Evolutionary conservation across 108 stramenopile genomes (phyloP).

Genomic region (Skeletonema marinoi): DNA sequence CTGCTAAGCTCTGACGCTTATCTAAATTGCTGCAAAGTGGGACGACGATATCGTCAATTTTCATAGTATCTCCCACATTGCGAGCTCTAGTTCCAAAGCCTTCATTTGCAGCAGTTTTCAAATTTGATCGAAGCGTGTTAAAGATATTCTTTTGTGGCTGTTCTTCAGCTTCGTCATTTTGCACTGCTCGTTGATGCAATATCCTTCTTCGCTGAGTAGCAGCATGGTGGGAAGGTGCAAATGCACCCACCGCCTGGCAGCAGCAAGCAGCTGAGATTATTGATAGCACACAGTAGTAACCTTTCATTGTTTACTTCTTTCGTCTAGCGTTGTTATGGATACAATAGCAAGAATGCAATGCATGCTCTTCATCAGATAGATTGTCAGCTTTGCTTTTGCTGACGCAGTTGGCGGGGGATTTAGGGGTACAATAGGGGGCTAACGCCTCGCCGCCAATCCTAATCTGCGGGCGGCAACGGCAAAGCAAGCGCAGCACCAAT

Average conservation of each 20-base stretch:
- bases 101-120: conserved; percentile 43
- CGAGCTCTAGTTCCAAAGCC: conserved; percentile 60
- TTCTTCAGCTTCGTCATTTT: background rate
- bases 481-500: too few relatives aligned
- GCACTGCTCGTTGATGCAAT: background rate
- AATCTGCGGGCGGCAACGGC: too few relatives aligned
- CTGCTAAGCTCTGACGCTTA: conserved; percentile 48
- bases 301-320: background rate
- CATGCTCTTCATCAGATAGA: too few relatives aligned
- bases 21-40: conserved; percentile 57
- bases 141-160: background rate
- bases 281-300: background rate
- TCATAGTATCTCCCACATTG: conserved; percentile 50
- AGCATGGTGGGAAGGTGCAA: background rate
- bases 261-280: background rate
- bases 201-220: background rate
- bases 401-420: too few relatives aligned
- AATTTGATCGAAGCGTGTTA: conserved; percentile 8
- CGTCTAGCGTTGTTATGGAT: too few relatives aligned
- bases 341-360: too few relatives aligned
- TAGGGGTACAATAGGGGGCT: too few relatives aligned
- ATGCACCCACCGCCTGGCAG: background rate
- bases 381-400: too few relatives aligned
- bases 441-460: too few relatives aligned
- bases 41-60: conserved; percentile 55